Percentiles rank a stretch among this genome's conserved stretches.
phyloP scores from a whole-genome alignment of 306 rosid species.

The Sesbania bispinosa region DNA sequence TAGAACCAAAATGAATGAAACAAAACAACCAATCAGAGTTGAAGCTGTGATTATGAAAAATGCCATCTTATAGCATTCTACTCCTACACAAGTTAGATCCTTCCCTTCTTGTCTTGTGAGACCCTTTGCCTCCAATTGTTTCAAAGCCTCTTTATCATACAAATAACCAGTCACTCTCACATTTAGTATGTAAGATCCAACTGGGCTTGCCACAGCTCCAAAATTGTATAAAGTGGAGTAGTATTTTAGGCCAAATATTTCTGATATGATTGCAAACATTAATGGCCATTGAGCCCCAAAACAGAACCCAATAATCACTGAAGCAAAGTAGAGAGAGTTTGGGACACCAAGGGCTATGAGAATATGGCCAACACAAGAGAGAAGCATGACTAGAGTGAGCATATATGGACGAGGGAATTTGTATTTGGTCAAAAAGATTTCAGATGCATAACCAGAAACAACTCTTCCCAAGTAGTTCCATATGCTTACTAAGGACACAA shows the following conservation, averaged over 20 bases:
- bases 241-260: conserved; percentile 65
- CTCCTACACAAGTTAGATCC: conserved; percentile 52
- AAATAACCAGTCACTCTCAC: conserved; percentile 60
- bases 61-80: conserved; percentile 45
- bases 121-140: conserved; percentile 43
- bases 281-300: conserved; percentile 75
- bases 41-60: conserved; percentile 52
- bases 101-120: conserved; percentile 30
- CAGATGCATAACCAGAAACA: conserved; percentile 51
- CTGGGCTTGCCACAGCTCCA: conserved; percentile 55
- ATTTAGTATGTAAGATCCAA: conserved; percentile 58
- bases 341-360: conserved; percentile 56
- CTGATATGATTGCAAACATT: conserved; percentile 66
- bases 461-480: conserved; percentile 73
- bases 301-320: conserved; percentile 61
- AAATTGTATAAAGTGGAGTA: conserved; percentile 61
- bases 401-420: conserved; percentile 59
- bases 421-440: conserved; percentile 52
- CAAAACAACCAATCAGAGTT: conserved; percentile 41
- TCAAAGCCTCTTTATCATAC: conserved; percentile 58
- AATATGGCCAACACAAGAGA: conserved; percentile 59
- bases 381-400: conserved; percentile 46
- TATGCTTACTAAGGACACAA: conserved; percentile 66
- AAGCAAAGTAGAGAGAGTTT: conserved; percentile 51
- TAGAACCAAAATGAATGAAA: conserved; percentile 49